Conservation (phyloP, 176 grass and related monocot genomes). For the Aechmea fasciata region DNA sequence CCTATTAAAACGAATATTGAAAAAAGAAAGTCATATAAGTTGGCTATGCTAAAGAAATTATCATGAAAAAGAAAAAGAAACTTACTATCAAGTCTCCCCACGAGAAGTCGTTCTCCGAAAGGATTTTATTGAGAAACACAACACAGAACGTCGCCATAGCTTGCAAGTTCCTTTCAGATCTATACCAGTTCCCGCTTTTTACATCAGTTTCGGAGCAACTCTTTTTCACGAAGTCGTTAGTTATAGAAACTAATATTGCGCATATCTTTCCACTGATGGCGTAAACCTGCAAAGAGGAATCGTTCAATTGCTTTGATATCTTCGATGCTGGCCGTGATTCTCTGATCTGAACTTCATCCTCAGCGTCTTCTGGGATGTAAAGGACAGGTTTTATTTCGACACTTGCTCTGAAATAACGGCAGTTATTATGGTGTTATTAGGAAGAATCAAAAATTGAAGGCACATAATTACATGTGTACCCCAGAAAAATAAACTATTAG, state of each 20-base stretch:
- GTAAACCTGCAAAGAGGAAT: constrained; percentile 43
- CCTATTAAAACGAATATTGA: background rate
- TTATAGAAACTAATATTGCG: constrained; percentile 54
- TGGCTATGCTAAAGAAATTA: background rate
- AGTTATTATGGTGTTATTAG: background rate
- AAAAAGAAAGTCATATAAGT: constrained; percentile 2
- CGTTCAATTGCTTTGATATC: constrained; percentile 25
- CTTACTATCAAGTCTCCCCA: constrained; percentile 53
- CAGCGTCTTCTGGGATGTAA: constrained; percentile 34
- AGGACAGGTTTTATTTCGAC: constrained; percentile 78
- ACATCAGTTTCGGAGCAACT: constrained; percentile 32
- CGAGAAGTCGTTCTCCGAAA: constrained; percentile 38
- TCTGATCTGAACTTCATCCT: constrained; percentile 21
- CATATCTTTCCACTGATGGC: constrained; percentile 41
- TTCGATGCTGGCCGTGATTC: constrained; percentile 14
- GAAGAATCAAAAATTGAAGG: background rate
- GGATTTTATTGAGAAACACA: constrained; percentile 41
- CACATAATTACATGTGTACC: background rate
- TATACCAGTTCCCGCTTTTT: background rate
- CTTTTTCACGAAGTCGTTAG: constrained; percentile 33
- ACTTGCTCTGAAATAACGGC: constrained; percentile 43
- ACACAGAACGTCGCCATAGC: constrained; percentile 37
- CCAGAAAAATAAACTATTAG: too few species aligned
- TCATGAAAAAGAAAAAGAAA: constrained; percentile 4
- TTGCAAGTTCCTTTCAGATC: constrained; percentile 35